These are phyloP conservation scores for Oldenlandia corymbosa DNA, from an alignment of 257 asterid genomes.

Conservation along the genomic window DNA sequence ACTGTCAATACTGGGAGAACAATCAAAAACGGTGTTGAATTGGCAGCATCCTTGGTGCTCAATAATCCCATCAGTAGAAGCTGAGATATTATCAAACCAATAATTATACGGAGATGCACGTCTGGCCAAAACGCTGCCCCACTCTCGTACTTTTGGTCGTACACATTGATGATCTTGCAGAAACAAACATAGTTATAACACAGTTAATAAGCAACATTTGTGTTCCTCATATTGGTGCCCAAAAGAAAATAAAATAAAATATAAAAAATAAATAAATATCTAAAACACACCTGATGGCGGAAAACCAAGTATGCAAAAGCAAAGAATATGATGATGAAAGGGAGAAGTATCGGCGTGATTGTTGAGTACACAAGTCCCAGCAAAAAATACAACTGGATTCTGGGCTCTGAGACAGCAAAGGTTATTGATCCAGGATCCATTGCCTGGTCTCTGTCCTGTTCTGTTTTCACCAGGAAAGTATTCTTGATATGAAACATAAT, in stretches of 20 bases:
- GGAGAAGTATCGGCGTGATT: constrained; percentile 70
- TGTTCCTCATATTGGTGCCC: neutral
- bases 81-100: constrained; percentile 63
- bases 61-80: constrained; percentile 64
- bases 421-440: constrained; percentile 60
- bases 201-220: neutral
- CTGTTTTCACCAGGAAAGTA: constrained; percentile 69
- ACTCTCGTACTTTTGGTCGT: constrained; percentile 80
- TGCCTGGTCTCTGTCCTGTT: constrained; percentile 63
- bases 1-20: constrained; percentile 66
- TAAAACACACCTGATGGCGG: constrained; percentile 99
- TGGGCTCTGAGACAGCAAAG: constrained; percentile 59
- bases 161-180: constrained; percentile 82
- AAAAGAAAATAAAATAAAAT: constrained; percentile 15
- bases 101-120: constrained; percentile 67
- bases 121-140: constrained; percentile 93
- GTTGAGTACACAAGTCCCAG: constrained; percentile 70
- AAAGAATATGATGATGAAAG: constrained; percentile 76
- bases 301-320: constrained; percentile 63
- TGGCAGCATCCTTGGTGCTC: constrained; percentile 51
- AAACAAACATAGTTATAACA: neutral
- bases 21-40: constrained; percentile 55
- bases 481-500: constrained; percentile 56
- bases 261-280: no score
- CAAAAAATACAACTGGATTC: constrained; percentile 68